These are phyloP conservation scores for Pinus albicaulis DNA, from an alignment of 75 land plant genomes.

Conservation along the genomic window DNA sequence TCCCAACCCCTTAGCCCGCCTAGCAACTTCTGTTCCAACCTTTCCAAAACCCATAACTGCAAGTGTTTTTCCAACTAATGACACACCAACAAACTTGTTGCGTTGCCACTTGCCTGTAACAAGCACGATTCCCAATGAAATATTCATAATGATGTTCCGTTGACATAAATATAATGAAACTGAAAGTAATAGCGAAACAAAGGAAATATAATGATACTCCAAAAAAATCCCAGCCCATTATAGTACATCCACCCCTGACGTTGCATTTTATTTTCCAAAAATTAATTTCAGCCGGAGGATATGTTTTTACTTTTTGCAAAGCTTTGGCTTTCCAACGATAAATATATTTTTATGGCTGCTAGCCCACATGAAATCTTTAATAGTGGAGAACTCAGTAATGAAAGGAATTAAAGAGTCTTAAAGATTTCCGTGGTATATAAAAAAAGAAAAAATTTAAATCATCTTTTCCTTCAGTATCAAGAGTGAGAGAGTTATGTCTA, in stretches of 20 bases:
- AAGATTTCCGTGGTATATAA: too few species aligned
- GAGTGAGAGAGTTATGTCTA: too few species aligned
- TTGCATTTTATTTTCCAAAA: neutral
- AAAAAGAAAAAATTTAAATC: too few species aligned
- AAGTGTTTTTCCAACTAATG: constrained; percentile 58
- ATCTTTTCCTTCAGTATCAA: too few species aligned
- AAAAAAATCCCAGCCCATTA: neutral
- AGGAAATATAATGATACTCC: neutral
- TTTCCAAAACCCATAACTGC: constrained; percentile 75
- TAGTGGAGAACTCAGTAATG: too few species aligned
- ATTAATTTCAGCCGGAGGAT: neutral
- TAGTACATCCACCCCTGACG: neutral
- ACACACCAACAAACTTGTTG: constrained; percentile 65
- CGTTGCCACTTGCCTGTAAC: constrained; percentile 63
- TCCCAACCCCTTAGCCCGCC: constrained; percentile 68
- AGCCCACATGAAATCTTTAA: too few species aligned
- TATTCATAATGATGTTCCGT: neutral
- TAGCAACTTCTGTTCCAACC: constrained; percentile 74
- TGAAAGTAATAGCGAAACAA: neutral
- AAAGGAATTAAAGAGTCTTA: too few species aligned
- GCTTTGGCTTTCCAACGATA: too few species aligned
- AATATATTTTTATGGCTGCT: too few species aligned
- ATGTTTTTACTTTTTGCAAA: neutral
- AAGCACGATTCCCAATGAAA: neutral
- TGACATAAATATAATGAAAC: neutral